Base-by-base conservation (phyloP, 768 basidiomycete species). In the Boletus reticulatus region DNA sequence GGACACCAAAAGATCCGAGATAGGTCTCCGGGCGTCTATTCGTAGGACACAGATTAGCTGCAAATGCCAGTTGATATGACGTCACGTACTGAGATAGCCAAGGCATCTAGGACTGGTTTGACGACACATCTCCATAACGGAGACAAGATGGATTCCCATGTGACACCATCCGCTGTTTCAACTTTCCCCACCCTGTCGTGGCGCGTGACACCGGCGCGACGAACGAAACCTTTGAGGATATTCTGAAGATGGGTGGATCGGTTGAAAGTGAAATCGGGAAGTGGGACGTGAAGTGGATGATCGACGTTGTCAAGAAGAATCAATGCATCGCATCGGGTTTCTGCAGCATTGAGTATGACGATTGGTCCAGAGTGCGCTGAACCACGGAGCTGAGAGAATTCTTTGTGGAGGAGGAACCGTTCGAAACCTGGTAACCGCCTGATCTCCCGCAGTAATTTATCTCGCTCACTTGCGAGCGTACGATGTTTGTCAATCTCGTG, bases 401-500 rank as follows among this genome's bases (percentile, higher is more conserved):
- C 12, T 22, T 32, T 53, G 6, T 48, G 50, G 0, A 56, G 37
- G n/a, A 53, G 47, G 22, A 53, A 57, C 16, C 19, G 41, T 19
- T 53, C 47, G 17, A 57, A 57, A 5, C 56, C 41, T 2, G 52
- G 56, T 6, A 53, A 29, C 2, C 17, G 8, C n/a, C 56, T 45
- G 31, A 51, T 43, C 19, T 41, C 46, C 4, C 19, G 39, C 14
- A 57, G 9, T 4, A 52, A 11, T 16, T 42, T 19, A 13, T 56
- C 41, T n/a, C 50, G 39, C 19, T 37, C 11, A 38, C 11, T 48
- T 13, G 56, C 56, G 14, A 53, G 47, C 6, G 6, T 14, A n/a
- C 56, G 56, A 34, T 57, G 50, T 38, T 13, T 37, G 17, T 46
- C 31, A 8, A 38, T 31, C 27, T 24, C 43, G 17, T 46, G 4